Percentiles rank a stretch among this genome's conserved stretches.
Evolutionary conservation across 2,329 filamentous ascomycete species (phyloP).

Genomic region (Microcyclosporella mali): DNA sequence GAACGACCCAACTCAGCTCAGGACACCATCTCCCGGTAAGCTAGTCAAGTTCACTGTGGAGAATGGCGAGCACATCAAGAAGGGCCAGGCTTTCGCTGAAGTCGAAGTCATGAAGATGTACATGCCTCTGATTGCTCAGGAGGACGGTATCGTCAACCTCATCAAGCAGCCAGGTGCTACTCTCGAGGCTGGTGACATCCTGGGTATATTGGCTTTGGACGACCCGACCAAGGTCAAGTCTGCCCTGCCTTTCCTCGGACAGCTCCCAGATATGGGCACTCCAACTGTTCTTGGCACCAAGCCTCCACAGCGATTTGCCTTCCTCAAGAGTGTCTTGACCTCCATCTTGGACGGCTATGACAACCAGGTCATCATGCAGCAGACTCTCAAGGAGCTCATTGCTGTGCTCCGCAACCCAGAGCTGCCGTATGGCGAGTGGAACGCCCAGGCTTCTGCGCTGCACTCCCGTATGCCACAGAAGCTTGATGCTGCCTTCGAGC

Average conservation of each 20-base stretch:
- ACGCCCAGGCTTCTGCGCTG: constrained; percentile 89
- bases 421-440: constrained; percentile 94
- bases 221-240: constrained; percentile 96
- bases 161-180: constrained; percentile 99
- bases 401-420: constrained; percentile 83
- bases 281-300: constrained; percentile 86
- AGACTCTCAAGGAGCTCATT: constrained; percentile 81
- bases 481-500: constrained; percentile 73
- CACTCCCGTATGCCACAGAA: constrained; percentile 96
- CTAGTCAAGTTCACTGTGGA: constrained; percentile 97
- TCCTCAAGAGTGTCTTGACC: constrained; percentile 68
- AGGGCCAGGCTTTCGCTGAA: constrained; percentile 89
- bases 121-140: constrained; percentile 92
- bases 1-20: constrained; percentile 95
- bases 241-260: constrained; percentile 85
- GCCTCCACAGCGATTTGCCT: constrained; percentile 77
- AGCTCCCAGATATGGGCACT: constrained; percentile 78
- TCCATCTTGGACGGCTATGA: constrained; percentile 93
- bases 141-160: constrained; percentile 93
- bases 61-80: constrained; percentile 86
- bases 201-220: constrained; percentile 93
- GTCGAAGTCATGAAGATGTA: constrained; percentile 99
- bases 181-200: constrained; percentile 92
- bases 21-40: constrained; percentile 92
- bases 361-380: constrained; percentile 92